A percentile compares a stretch with the other conserved stretches of the same genome.
Conservation (phyloP, 2,329 filamentous ascomycete species). For the Sporothrix phasma region DNA sequence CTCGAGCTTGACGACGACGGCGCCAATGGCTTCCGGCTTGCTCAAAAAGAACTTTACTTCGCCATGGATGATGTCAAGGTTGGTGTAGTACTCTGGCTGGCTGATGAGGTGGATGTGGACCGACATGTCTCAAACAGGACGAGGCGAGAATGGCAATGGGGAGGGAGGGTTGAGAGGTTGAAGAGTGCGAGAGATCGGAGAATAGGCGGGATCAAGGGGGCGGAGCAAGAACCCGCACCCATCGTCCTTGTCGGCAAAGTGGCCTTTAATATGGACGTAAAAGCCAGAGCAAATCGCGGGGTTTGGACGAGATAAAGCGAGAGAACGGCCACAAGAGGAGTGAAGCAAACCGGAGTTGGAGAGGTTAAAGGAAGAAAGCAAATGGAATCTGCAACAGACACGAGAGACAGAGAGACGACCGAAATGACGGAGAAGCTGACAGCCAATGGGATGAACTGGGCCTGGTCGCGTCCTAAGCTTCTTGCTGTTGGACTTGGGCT, state of each 20-base stretch:
- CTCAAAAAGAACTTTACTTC: constrained; percentile 46
- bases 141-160: not conserved
- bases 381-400: not conserved
- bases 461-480: not conserved
- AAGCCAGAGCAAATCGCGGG: not conserved
- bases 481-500: too few relatives aligned
- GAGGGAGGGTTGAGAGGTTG: not conserved
- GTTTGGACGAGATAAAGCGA: not conserved
- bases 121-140: constrained; percentile 41
- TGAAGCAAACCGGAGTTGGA: not conserved
- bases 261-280: not conserved
- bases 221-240: not conserved
- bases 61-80: constrained; percentile 64
- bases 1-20: constrained; percentile 73
- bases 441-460: not conserved
- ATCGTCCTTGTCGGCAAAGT: not conserved
- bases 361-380: not conserved
- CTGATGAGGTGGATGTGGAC: constrained; percentile 58
- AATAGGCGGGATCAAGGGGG: not conserved
- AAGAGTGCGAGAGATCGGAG: not conserved
- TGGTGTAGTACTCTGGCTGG: constrained; percentile 64
- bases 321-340: not conserved
- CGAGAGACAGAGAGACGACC: not conserved
- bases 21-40: constrained; percentile 59
- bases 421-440: not conserved